Base-by-base conservation (phyloP, 164 flowering plant genomes). In the Annona squamosa region DNA sequence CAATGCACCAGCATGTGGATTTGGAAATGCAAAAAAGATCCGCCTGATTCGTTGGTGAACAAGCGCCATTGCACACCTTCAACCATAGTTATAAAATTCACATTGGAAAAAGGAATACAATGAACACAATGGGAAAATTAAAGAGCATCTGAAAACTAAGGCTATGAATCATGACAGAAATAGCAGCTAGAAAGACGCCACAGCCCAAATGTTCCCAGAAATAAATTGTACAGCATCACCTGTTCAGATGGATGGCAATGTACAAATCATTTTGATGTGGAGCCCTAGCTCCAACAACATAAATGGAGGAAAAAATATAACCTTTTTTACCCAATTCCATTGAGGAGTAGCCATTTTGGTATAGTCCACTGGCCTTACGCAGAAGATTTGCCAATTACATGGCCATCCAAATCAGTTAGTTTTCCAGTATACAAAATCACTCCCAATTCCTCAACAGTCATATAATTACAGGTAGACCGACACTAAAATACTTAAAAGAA, bases 11-110 rank as follows among this genome's bases (percentile, higher is more conserved):
- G 86, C 87, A 65, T 74, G 82, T 26, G 87, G 86, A 73, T 94
- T 94, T 57, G 95, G 92, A 70, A 89, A 91, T 46, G 95, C 91
- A 82, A 82, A 92, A 77, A 94, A 92, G 78, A 94, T 85, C 4
- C 97, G 91, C 69, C 86, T 81, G 2, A 94, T 79, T 78, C 98
- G 82, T 81, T 92, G 97, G 86, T 94, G 98, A 44, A 94, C 92
- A 71, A 94, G 90, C 2, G 97, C 97, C 98, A 94, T 94, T 17
- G 98, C 93, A 82, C 97, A 92, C 98, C 98, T 93, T 74, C 48
- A 74, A 76, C 19, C 44, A 69, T 17, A 26, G 26, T 43, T 4
- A 3, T 4, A 3, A 63, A 7, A 63, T n/a, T 1, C 5, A 19
- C 37, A 2, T 37, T 3, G 26, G 4, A n/a, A 63, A 63, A 63